These are phyloP conservation scores for Jacaranda copaia DNA, from an alignment of 257 asterid species.

Conservation along the genomic window DNA sequence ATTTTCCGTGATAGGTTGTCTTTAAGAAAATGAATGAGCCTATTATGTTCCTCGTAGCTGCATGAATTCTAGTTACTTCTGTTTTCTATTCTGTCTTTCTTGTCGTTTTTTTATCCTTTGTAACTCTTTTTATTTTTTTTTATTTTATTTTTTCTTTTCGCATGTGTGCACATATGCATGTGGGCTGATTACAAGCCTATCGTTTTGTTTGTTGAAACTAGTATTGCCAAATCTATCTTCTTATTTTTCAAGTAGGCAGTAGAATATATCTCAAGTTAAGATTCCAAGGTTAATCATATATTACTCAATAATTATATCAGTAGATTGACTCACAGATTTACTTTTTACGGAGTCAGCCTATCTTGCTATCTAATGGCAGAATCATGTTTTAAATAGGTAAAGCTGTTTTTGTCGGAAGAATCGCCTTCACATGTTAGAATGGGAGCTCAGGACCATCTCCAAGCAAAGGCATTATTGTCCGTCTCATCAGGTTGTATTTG, in stretches of 20 bases:
- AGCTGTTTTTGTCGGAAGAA: slow-evolving; percentile 65
- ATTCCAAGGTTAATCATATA: slow-evolving; percentile 4
- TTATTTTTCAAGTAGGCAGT: not conserved
- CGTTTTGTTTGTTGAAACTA: not conserved
- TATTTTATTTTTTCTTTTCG: too few species aligned
- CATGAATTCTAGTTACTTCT: too few species aligned
- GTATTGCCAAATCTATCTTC: not conserved
- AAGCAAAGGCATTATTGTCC: slow-evolving; percentile 53
- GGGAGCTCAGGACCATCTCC: slow-evolving; percentile 65
- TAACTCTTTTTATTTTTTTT: too few species aligned
- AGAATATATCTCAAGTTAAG: not conserved
- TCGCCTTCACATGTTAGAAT: slow-evolving; percentile 65
- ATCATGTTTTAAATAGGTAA: slow-evolving; percentile 49
- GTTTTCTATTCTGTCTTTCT: too few species aligned
- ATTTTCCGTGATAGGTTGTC: too few species aligned
- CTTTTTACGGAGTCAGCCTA: not conserved
- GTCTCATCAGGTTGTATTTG: slow-evolving; percentile 40
- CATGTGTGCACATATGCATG: too few species aligned
- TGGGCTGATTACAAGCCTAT: not conserved
- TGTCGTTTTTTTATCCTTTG: too few species aligned
- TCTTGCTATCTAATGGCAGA: slow-evolving; percentile 5
- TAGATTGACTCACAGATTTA: slow-evolving; percentile 3
- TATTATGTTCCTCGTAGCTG: too few species aligned
- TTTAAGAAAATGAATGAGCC: too few species aligned
- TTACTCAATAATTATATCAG: not conserved